Conservation (phyloP, 768 basidiomycete genomes). For the Boletus reticuloceps region DNA sequence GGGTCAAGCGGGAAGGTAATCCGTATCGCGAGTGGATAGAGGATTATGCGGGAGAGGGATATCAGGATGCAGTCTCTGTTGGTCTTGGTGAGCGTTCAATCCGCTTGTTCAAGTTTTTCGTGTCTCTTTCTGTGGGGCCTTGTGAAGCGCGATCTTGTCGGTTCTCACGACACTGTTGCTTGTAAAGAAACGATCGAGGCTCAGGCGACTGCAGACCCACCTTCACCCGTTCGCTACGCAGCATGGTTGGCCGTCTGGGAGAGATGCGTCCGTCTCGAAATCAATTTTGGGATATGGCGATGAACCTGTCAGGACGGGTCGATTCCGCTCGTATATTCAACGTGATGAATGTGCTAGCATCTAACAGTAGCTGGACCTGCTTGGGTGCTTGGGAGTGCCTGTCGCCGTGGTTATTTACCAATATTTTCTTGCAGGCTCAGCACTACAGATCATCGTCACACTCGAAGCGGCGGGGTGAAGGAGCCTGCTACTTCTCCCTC, state of each 20-base stretch:
- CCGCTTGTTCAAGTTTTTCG: background rate
- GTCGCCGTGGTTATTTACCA: too few relatives aligned
- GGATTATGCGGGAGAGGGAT: constrained; percentile 74
- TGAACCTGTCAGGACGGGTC: constrained; percentile 21
- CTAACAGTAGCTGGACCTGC: too few relatives aligned
- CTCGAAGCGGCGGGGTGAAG: too few relatives aligned
- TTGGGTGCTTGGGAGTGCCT: too few relatives aligned
- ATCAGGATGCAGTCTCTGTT: constrained; percentile 66
- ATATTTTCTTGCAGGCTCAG: too few relatives aligned
- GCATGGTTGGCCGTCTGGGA: constrained; percentile 76
- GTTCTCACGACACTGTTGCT: background rate
- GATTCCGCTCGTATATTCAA: constrained; percentile 17
- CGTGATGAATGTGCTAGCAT: too few relatives aligned
- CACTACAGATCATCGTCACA: too few relatives aligned
- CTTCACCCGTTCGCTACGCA: constrained; percentile 53
- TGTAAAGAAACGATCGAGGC: constrained; percentile 69
- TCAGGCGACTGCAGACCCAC: constrained; percentile 57
- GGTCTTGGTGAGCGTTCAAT: constrained; percentile 61
- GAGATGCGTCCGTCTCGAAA: constrained; percentile 75
- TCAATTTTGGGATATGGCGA: constrained; percentile 82
- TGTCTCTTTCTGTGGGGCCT: background rate
- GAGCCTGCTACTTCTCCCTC: too few relatives aligned
- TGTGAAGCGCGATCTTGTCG: too few relatives aligned
- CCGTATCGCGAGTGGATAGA: constrained; percentile 75
- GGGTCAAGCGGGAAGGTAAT: constrained; percentile 64